These are phyloP conservation scores for Calonectria pseudoreteaudii DNA, from an alignment of 2,329 filamentous ascomycete genomes.

Conservation along the genomic window DNA sequence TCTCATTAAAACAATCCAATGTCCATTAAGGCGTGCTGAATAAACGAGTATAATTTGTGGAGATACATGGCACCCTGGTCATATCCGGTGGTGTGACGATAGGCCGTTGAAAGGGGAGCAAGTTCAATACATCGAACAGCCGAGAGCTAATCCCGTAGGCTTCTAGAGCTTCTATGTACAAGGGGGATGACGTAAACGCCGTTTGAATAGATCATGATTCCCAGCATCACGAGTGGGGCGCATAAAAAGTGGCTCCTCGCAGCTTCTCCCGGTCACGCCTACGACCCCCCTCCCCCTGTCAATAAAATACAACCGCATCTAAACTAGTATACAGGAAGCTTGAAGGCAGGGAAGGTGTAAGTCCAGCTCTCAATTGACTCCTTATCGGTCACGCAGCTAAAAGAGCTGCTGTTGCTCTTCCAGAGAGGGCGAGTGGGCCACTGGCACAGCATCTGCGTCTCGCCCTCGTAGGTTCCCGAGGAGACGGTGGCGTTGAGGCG, in stretches of 20 bases:
- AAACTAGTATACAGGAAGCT: constrained; percentile 24
- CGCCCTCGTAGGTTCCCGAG: constrained; percentile 36
- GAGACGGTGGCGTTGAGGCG: constrained; percentile 51
- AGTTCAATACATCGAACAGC: neutral
- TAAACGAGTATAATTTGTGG: neutral
- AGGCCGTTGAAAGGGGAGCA: no score
- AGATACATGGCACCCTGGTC: neutral
- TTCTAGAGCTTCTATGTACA: neutral
- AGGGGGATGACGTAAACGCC: neutral
- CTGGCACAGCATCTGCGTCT: constrained; percentile 52
- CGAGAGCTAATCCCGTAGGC: neutral
- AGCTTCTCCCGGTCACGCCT: neutral
- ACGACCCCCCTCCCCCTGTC: neutral
- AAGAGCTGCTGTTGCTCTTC: constrained; percentile 9
- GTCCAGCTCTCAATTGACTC: constrained; percentile 31
- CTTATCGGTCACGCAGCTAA: constrained; percentile 29
- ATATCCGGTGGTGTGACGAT: no score
- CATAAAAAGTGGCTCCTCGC: neutral
- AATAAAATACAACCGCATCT: no score
- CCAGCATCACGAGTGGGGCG: neutral
- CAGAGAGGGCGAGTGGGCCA: constrained; percentile 48
- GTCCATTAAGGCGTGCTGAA: neutral
- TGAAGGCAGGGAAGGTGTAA: constrained; percentile 29
- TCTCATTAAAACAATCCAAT: neutral
- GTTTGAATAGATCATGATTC: neutral